Percentiles rank a stretch among this genome's conserved stretches.
Evolutionary conservation across 768 basidiomycete species (phyloP).

Genomic region (Rhodocollybia butyracea): DNA sequence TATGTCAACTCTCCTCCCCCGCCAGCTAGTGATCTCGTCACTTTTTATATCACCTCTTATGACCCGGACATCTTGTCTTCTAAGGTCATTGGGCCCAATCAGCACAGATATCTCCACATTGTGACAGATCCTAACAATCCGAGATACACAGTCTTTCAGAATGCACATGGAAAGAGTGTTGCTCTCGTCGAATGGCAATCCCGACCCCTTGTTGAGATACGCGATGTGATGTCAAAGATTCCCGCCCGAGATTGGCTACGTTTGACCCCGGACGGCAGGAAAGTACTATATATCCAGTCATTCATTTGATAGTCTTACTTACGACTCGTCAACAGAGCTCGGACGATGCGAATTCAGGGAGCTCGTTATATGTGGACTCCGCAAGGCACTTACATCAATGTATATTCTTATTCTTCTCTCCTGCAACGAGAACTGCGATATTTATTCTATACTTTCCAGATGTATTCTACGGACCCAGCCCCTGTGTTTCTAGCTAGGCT

Average conservation of each 20-base stretch:
- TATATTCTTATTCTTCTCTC: conserved; percentile 23
- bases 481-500: conserved; percentile 48
- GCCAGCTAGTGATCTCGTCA: conserved; percentile 19
- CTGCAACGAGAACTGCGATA: neutral
- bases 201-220: conserved; percentile 49
- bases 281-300: conserved; percentile 15
- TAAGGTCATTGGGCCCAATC: no score
- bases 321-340: conserved; percentile 50
- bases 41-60: conserved; percentile 49
- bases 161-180: conserved; percentile 41
- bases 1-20: no score
- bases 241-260: conserved; percentile 48
- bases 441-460: conserved; percentile 43
- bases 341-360: no score
- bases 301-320: conserved; percentile 25
- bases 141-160: conserved; percentile 52
- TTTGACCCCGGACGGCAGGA: conserved; percentile 45
- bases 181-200: conserved; percentile 59
- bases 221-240: conserved; percentile 45
- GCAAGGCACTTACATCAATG: conserved; percentile 48
- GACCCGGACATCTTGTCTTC: conserved; percentile 49
- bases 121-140: conserved; percentile 43
- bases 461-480: no score
- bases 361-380: conserved; percentile 55
- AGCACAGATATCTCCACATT: no score